Base-by-base conservation (phyloP, 768 basidiomycete genomes). In the Mycena albidolilacea region DNA sequence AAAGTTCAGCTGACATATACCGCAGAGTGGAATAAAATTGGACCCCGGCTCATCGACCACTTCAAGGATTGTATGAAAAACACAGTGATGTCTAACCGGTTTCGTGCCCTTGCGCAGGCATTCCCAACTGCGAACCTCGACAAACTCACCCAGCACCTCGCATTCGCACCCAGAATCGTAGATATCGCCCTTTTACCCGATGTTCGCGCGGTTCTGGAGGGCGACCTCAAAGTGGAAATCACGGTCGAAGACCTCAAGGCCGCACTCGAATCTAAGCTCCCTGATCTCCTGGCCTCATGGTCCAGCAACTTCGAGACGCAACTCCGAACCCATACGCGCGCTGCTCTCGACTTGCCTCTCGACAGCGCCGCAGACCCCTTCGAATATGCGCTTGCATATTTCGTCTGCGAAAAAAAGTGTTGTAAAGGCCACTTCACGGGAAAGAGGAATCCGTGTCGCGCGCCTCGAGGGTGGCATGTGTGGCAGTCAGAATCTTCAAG, bases 391-490 rank as follows among this genome's bases (percentile, higher is more conserved):
- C 58, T 66, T 15, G 70, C 64, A n/a, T 65, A 61, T 9, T 71
- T 71, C 52, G 38, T 41, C 38, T 71, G 70, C 11, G n/a, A 39
- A 14, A 37, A 17, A 8, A 14, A 30, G 4, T 66, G 64, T 39
- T 66, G 70, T 39, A 23, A 60, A 37, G 70, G 70, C 23, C 41
- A 71, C 21, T 71, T 71, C 39, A 65, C 64, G 2, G 70, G 64
- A 0, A 39, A 15, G 6, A 30, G 55, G 57, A 35, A 65, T n/a
- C 21, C 12, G 19, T 71, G 70, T 37, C 57, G 17, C 17, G 50
- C 23, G 10, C 30, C 30, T 30, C 30, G 15, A 2, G 19, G 21
- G 11, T 2, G 19, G 19, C 46, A 48, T 8, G 2, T 23, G 17
- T 14, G 9, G 5, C 15, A 21, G 15, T 10, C 58, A 3, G 52